Percentiles rank a stretch among this genome's conserved stretches.
Evolutionary conservation across 352 stramenopile genomes (phyloP).

Genomic region (Pelagophyceae sp.): DNA sequence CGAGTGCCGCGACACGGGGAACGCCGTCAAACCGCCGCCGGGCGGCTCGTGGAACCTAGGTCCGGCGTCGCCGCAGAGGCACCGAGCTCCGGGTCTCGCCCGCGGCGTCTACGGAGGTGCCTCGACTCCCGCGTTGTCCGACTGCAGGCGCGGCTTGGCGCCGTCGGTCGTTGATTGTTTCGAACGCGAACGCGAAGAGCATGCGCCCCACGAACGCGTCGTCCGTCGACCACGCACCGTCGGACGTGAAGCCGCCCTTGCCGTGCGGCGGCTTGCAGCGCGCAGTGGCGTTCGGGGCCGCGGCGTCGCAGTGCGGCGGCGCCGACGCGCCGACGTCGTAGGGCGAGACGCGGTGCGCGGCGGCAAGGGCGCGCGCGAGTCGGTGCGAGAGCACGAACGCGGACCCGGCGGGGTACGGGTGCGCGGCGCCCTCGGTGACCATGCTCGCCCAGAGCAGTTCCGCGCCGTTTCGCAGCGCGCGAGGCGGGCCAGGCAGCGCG

Average conservation of each 20-base stretch:
- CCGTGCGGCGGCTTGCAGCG: too few relatives aligned
- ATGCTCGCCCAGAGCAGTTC: neutral
- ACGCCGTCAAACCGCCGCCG: neutral
- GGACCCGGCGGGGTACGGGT: neutral
- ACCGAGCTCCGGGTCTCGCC: too few relatives aligned
- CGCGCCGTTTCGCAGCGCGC: neutral
- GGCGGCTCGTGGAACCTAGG: slow-evolving; percentile 6
- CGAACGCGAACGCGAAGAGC: neutral
- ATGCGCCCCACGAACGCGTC: slow-evolving; percentile 1
- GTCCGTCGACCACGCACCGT: neutral
- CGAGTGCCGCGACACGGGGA: neutral
- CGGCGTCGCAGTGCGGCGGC: neutral
- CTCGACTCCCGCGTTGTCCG: too few relatives aligned
- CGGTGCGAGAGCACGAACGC: neutral
- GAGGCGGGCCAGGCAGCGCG: neutral
- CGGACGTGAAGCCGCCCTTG: neutral
- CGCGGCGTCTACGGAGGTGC: too few relatives aligned
- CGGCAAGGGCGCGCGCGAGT: neutral
- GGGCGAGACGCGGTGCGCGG: neutral
- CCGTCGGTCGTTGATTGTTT: neutral
- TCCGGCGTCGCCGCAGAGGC: too few relatives aligned
- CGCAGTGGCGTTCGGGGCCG: too few relatives aligned
- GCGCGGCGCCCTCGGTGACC: neutral
- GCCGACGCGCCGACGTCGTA: neutral
- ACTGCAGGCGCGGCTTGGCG: too few relatives aligned